Evolutionary conservation across 345 rosid genomes (phyloP).

Genomic region (Cardamine occulta): DNA sequence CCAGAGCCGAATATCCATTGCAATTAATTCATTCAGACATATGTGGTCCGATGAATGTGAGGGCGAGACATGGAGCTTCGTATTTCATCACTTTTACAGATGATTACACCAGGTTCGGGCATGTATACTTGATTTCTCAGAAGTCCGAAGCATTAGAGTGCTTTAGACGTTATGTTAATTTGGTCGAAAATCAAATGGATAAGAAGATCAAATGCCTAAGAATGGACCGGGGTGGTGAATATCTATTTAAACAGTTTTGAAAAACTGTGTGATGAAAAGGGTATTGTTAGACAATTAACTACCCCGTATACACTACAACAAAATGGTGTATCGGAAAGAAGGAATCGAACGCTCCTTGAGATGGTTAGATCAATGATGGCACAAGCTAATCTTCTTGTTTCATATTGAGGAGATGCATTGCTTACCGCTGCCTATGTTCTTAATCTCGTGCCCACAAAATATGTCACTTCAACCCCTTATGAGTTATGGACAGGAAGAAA

Average conservation of each 20-base stretch:
- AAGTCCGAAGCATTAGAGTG: background rate
- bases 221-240: background rate
- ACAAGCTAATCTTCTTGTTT: no score
- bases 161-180: background rate
- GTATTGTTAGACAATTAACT: background rate
- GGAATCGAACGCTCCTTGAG: no score
- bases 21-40: conserved; percentile 7
- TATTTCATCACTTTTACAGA: no score
- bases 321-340: background rate
- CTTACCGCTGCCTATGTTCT: no score
- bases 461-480: no score
- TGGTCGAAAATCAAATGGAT: background rate
- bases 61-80: no score
- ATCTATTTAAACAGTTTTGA: background rate
- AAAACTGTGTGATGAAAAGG: background rate
- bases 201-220: background rate
- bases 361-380: no score
- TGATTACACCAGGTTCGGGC: no score
- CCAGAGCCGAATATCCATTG: no score
- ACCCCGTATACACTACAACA: background rate
- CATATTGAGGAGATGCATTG: no score
- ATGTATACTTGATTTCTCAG: background rate
- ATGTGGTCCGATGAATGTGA: background rate
- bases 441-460: no score
- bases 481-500: no score